Evolutionary conservation across 2,329 filamentous ascomycete genomes (phyloP).

Genomic region (Didymella exigua): DNA sequence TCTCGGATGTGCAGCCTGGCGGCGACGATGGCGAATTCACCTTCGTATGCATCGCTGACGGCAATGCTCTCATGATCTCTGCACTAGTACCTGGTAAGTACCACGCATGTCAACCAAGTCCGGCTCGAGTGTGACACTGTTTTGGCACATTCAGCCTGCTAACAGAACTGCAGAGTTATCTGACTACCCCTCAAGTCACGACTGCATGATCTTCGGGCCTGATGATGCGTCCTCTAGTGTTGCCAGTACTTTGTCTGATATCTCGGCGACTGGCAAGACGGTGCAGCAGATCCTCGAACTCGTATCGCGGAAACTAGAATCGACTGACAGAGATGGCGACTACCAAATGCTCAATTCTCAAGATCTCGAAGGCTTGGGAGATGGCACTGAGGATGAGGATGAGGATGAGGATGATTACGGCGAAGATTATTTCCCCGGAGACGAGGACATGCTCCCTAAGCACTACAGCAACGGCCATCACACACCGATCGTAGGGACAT

Average conservation of each 20-base stretch:
- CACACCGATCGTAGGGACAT: slow-evolving; percentile 3
- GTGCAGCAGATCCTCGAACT: slow-evolving; percentile 57
- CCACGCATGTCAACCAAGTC: neutral
- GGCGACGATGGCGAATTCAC: slow-evolving; percentile 75
- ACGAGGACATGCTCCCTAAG: slow-evolving; percentile 48
- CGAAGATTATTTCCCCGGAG: slow-evolving; percentile 45
- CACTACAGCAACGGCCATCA: slow-evolving; percentile 15
- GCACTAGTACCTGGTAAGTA: slow-evolving; percentile 43
- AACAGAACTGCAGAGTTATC: slow-evolving; percentile 55
- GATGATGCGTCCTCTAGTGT: slow-evolving; percentile 54
- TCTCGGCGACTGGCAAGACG: slow-evolving; percentile 55
- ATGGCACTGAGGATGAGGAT: slow-evolving; percentile 44
- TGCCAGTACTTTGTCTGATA: slow-evolving; percentile 51
- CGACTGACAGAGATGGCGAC: slow-evolving; percentile 51
- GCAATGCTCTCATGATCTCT: slow-evolving; percentile 46
- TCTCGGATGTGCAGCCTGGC: slow-evolving; percentile 64
- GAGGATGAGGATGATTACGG: slow-evolving; percentile 42
- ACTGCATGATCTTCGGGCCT: slow-evolving; percentile 62
- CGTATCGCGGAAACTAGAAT: slow-evolving; percentile 48
- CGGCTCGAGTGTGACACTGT: no score
- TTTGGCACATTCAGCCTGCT: neutral
- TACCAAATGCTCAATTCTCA: slow-evolving; percentile 51
- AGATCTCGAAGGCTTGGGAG: slow-evolving; percentile 38
- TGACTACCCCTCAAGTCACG: slow-evolving; percentile 64
- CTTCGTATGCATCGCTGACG: slow-evolving; percentile 55